Percentiles rank a stretch among this genome's conserved stretches.
These are phyloP conservation scores for Fusarium guadeloupense DNA, from an alignment of 2,329 filamentous ascomycete genomes.

Conservation along the genomic window DNA sequence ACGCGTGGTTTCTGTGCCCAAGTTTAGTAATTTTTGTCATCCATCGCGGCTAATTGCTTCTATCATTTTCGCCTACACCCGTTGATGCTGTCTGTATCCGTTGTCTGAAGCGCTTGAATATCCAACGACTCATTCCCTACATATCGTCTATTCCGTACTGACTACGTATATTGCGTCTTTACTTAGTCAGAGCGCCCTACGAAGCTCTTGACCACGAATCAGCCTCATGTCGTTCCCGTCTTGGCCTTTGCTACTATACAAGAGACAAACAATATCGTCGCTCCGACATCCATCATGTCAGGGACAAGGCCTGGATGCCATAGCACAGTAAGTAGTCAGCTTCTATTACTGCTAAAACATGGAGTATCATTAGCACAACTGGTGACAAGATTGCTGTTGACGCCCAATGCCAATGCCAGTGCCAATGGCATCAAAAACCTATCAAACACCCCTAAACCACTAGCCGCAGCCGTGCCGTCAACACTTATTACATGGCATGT, in stretches of 20 bases:
- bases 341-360: conserved; percentile 17
- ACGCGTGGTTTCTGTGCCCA: conserved; percentile 25
- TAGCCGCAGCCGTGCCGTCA: conserved; percentile 12
- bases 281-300: neutral
- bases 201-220: neutral
- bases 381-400: too few species aligned
- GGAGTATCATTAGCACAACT: too few species aligned
- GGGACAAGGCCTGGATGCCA: conserved; percentile 1
- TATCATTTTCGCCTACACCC: conserved; percentile 28
- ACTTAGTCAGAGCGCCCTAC: neutral
- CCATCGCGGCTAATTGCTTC: conserved; percentile 28
- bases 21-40: conserved; percentile 13
- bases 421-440: conserved; percentile 11
- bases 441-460: conserved; percentile 13
- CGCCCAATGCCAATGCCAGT: conserved; percentile 9
- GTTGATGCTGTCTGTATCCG: neutral
- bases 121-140: conserved; percentile 21
- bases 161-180: too few species aligned
- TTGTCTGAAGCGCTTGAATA: conserved; percentile 1
- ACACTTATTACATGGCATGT: conserved; percentile 9
- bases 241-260: neutral
- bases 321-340: too few species aligned
- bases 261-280: neutral
- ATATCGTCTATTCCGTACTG: conserved; percentile 5
- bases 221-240: conserved; percentile 3